A percentile compares a stretch with the other conserved stretches of the same genome.
These are phyloP conservation scores for Trichopus zeylanicus DNA, from an alignment of 116 monocot genomes.

Conservation along the genomic window DNA sequence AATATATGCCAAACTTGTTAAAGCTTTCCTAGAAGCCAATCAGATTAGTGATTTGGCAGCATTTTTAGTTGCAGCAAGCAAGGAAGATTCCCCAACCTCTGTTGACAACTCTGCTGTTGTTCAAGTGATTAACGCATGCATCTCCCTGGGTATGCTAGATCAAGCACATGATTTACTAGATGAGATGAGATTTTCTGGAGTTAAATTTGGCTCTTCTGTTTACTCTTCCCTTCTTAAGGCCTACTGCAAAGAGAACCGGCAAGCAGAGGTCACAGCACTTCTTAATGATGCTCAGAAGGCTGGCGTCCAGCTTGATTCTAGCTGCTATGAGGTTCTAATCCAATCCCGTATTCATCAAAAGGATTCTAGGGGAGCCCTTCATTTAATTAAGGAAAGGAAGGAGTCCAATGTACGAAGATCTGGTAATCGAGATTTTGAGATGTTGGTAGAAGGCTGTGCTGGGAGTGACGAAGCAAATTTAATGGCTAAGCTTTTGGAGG, in stretches of 20 bases:
- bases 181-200: slow-evolving; percentile 81
- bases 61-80: slow-evolving; percentile 65
- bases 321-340: slow-evolving; percentile 67
- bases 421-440: slow-evolving; percentile 33
- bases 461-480: slow-evolving; percentile 38
- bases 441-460: slow-evolving; percentile 36
- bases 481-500: slow-evolving; percentile 65
- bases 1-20: slow-evolving; percentile 85
- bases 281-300: slow-evolving; percentile 69
- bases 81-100: slow-evolving; percentile 61
- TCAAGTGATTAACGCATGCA: slow-evolving; percentile 81
- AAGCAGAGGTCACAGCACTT: slow-evolving; percentile 50
- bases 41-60: slow-evolving; percentile 57
- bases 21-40: slow-evolving; percentile 58
- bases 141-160: slow-evolving; percentile 58
- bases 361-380: slow-evolving; percentile 50
- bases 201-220: slow-evolving; percentile 56
- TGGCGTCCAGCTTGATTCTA: slow-evolving; percentile 82
- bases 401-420: slow-evolving; percentile 41
- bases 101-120: slow-evolving; percentile 63
- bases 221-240: slow-evolving; percentile 81
- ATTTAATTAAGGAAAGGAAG: slow-evolving; percentile 70
- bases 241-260: slow-evolving; percentile 63
- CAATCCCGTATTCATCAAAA: slow-evolving; percentile 35
- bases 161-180: slow-evolving; percentile 92